Base-by-base conservation (phyloP, 768 basidiomycete genomes). In the Daedaleopsis sinensis region DNA sequence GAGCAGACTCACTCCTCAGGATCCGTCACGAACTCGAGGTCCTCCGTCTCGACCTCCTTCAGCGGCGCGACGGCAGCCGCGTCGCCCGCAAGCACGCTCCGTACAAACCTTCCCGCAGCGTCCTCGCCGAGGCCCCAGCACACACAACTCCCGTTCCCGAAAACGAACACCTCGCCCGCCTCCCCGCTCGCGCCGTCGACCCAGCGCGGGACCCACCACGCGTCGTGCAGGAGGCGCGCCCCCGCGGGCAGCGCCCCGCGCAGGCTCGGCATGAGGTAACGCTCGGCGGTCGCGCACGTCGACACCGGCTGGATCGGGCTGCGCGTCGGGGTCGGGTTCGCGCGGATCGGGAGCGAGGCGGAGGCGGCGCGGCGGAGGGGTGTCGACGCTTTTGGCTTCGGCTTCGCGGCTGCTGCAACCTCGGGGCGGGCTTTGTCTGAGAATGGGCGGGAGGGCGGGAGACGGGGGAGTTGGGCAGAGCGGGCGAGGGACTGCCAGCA, bases 1-100 rank as follows among this genome's bases (percentile, higher is more conserved):
- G 47, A 18, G 64, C 71, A 18, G 3, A 78, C 85, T 71, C 76
- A 96, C 94, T 96, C 93, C 55, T 80, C 88, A 39, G 92, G 91
- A 74, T 97, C 95, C 27, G 90, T 87, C 13, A 95, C 92, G 74
- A 95, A 96, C 71, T 97, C 95, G 52, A 97, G 80, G 67, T 95
- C 94, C 69, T 95, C 94, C 13, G 90, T 90, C 77, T 95, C 94
- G 18, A 84, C 78, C 55, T 89, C 89, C 27, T 72, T 79, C 56
- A 95, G 77, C 3, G 84, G 79, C 4, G 80, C 84, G 10, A 94
- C 78, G 71, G 93, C 86, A 27, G 87, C 82, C 1, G 79, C 81
- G 0, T 79, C 79, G 23, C 76, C 79, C 42, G 75, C 74, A 49
- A 93, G 78, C 35, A 94, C 80, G 54, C 91, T 80, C 24, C 75